Percentiles rank a stretch among this genome's conserved stretches.
Conservation (phyloP, 257 asterid genomes). For the Buddleja alternifolia region DNA sequence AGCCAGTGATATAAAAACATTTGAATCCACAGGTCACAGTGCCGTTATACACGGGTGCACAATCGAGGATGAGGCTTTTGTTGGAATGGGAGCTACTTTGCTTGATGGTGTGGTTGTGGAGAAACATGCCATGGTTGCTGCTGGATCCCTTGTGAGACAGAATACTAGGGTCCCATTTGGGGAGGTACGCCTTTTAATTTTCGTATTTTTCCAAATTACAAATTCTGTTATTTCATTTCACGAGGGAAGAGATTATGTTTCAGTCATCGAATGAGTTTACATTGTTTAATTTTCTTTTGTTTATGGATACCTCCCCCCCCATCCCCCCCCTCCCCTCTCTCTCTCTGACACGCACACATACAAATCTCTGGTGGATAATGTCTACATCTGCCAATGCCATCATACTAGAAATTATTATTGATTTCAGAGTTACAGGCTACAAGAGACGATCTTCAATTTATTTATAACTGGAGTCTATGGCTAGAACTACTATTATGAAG, state of each 20-base stretch:
- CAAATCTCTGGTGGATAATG: not conserved
- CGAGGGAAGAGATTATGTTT: no score
- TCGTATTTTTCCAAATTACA: not conserved
- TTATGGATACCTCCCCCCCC: not conserved
- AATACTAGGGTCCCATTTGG: slow-evolving; percentile 60
- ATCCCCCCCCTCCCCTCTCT: no score
- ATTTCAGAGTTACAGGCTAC: no score
- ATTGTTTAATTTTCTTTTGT: not conserved
- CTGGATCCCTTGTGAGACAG: slow-evolving; percentile 89
- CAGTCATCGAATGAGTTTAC: no score
- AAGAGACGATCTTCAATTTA: no score
- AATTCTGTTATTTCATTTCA: not conserved
- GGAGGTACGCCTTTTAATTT: slow-evolving; percentile 39
- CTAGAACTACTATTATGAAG: no score
- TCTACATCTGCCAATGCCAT: no score
- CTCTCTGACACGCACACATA: not conserved
- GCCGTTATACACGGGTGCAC: slow-evolving; percentile 87
- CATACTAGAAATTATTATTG: no score
- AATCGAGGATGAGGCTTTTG: slow-evolving; percentile 83
- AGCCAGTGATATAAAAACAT: slow-evolving; percentile 4
- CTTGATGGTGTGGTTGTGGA: slow-evolving; percentile 91
- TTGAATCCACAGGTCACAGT: slow-evolving; percentile 68
- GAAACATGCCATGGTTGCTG: slow-evolving; percentile 91
- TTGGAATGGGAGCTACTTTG: slow-evolving; percentile 89
- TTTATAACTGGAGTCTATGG: no score